These are phyloP conservation scores for Ruellia speciosa DNA, from an alignment of 305 asterid species.

Conservation along the genomic window DNA sequence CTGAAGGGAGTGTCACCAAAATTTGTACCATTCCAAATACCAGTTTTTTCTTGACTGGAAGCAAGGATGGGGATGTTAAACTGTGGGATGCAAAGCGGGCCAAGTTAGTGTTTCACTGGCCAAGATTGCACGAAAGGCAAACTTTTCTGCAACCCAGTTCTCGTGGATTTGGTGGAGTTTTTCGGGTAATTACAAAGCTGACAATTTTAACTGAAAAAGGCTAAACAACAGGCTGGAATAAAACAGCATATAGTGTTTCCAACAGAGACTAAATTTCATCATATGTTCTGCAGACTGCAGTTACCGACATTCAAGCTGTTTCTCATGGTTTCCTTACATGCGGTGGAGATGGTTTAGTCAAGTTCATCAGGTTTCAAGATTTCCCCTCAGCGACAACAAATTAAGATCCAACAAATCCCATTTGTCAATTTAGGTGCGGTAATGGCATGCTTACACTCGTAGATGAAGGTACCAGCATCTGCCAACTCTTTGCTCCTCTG, in stretches of 20 bases:
- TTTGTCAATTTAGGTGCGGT: too few relatives aligned
- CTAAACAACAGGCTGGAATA: too few relatives aligned
- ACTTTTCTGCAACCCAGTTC: constrained; percentile 80
- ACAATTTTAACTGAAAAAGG: too few relatives aligned
- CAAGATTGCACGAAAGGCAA: constrained; percentile 90
- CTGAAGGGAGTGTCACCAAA: constrained; percentile 79
- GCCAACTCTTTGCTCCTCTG: too few relatives aligned
- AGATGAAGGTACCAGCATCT: too few relatives aligned
- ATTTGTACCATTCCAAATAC: constrained; percentile 81
- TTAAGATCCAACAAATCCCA: too few relatives aligned
- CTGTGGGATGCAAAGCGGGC: constrained; percentile 98
- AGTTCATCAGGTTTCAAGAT: constrained; percentile 45
- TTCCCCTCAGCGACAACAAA: constrained; percentile 6
- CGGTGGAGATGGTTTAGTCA: constrained; percentile 90
- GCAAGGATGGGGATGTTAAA: constrained; percentile 99
- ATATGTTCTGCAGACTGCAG: constrained; percentile 57
- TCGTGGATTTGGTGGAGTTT: constrained; percentile 86
- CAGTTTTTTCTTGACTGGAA: constrained; percentile 93
- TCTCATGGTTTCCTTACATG: constrained; percentile 89
- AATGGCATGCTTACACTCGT: too few relatives aligned
- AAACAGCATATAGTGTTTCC: too few relatives aligned
- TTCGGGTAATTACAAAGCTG: constrained; percentile 48
- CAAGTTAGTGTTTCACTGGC: constrained; percentile 86
- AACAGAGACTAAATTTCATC: not conserved
- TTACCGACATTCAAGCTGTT: constrained; percentile 79